phyloP scores from a whole-genome alignment of 1,139 yeast genomes.

The Suzukiozyma palmioleophila region DNA sequence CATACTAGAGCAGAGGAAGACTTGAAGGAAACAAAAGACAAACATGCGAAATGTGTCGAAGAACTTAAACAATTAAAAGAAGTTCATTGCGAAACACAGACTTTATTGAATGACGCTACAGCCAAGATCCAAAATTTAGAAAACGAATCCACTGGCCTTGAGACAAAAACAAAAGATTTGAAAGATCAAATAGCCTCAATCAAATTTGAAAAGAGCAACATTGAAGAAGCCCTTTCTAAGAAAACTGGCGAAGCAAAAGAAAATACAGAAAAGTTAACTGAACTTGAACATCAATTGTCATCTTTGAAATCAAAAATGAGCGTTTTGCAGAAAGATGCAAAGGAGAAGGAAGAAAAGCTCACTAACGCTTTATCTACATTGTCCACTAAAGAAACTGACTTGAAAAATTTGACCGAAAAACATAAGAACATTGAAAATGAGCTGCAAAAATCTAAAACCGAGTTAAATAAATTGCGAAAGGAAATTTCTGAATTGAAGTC shows the following conservation, averaged over 20 bases:
- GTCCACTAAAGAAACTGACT: background rate
- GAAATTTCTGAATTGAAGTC: background rate
- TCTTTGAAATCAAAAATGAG: background rate
- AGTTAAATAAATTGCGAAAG: background rate
- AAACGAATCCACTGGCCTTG: background rate
- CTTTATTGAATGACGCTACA: background rate
- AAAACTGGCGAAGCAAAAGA: background rate
- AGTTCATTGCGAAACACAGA: background rate
- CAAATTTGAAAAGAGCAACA: background rate
- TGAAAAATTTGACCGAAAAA: background rate
- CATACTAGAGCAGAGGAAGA: slow-evolving; percentile 2
- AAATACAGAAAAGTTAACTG: background rate
- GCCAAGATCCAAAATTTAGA: background rate
- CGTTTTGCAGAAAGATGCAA: background rate
- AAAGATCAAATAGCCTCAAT: background rate
- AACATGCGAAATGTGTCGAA: background rate
- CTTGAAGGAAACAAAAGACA: background rate
- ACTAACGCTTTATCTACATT: background rate
- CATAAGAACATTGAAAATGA: background rate
- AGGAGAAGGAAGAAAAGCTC: slow-evolving; percentile 1
- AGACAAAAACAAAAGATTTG: background rate
- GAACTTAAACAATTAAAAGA: background rate
- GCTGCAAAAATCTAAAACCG: background rate
- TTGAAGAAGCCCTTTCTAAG: background rate
- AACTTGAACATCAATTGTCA: background rate